Evolutionary conservation across 23 red algal genomes (phyloP).

Genomic region (Gracilaria gracilis): DNA sequence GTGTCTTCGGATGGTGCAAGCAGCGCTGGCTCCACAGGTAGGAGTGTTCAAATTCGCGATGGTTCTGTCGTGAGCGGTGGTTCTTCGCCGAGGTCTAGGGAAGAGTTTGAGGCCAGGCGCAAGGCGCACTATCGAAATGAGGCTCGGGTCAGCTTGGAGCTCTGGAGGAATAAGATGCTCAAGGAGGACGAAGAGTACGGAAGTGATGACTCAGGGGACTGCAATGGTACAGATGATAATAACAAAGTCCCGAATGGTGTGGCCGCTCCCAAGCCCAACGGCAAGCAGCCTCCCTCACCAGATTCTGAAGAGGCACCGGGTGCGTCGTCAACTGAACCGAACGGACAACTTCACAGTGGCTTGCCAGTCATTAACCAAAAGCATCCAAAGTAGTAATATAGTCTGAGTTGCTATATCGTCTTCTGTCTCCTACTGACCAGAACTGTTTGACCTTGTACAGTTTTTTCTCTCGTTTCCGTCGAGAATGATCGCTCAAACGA

Average conservation of each 20-base stretch:
- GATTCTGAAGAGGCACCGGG: neutral
- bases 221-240: neutral
- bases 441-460: conserved; percentile 9
- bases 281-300: neutral
- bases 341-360: neutral
- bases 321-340: neutral
- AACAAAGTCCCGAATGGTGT: neutral
- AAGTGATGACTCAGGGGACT: conserved; percentile 19
- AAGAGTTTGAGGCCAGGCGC: conserved; percentile 52
- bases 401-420: neutral
- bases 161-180: neutral
- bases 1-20: conserved; percentile 44
- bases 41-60: conserved; percentile 47
- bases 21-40: conserved; percentile 37
- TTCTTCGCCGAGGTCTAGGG: conserved; percentile 35
- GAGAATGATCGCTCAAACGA: neutral
- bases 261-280: neutral
- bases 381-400: neutral
- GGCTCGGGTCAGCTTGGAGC: conserved; percentile 29
- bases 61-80: conserved; percentile 14
- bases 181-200: conserved; percentile 28
- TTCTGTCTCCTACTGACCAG: neutral
- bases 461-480: conserved; percentile 1
- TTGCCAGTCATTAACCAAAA: neutral
- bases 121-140: conserved; percentile 67